Percentiles rank a stretch among this genome's conserved stretches.
Evolutionary conservation across 78 protist genomes (phyloP).

Genomic region (Trichosphaerium sp.): DNA sequence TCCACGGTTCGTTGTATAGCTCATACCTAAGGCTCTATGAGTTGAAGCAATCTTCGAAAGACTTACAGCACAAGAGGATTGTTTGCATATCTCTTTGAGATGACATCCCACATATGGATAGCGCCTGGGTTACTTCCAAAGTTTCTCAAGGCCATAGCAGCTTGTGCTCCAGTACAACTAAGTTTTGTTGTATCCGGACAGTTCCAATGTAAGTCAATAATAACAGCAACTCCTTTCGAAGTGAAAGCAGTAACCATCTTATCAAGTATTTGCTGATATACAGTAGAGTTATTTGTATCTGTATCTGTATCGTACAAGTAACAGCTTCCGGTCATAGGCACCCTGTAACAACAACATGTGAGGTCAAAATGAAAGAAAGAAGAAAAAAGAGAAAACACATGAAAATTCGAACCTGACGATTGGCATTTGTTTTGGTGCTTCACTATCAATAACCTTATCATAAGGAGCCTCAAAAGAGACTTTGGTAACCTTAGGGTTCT

Average conservation of each 20-base stretch:
- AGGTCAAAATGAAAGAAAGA: no score
- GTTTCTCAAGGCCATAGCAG: neutral
- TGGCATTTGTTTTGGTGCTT: no score
- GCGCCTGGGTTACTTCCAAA: neutral
- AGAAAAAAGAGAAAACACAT: no score
- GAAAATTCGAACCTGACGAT: no score
- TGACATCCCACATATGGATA: neutral
- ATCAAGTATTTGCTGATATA: neutral
- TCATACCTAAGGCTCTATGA: no score
- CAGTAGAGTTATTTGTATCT: neutral
- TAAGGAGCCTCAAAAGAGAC: no score
- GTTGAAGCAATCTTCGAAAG: no score
- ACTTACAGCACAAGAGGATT: neutral
- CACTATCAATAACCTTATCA: no score
- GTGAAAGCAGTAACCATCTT: neutral
- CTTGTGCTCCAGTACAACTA: neutral
- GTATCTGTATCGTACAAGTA: neutral
- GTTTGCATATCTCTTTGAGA: neutral
- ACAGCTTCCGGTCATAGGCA: neutral
- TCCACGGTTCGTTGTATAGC: neutral
- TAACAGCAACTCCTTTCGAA: neutral
- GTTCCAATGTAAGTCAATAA: neutral
- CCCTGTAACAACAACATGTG: no score
- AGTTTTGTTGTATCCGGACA: neutral
- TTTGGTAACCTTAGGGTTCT: no score